Base-by-base conservation (phyloP, 2,329 filamentous ascomycete species). In the Penicillium nordicum region DNA sequence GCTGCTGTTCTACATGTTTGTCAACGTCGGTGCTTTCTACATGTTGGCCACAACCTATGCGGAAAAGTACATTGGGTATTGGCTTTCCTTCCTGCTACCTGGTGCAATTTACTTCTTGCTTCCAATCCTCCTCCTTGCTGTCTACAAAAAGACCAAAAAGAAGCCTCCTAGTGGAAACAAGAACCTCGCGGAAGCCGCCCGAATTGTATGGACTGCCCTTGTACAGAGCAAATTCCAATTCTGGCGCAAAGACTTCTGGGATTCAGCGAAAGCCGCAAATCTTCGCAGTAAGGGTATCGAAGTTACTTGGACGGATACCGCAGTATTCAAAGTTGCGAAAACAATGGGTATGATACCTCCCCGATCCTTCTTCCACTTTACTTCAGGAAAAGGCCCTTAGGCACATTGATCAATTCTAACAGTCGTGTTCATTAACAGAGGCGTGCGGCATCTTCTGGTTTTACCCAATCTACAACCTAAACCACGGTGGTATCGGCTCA, bases 401-500 rank as follows among this genome's bases (percentile, higher is more conserved):
- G 11, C 38, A 41, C 7, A 23, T 41, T 41, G 38, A 23, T 41
- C 21, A 23, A 14, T 41, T n/a, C 25, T 44, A 18, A 44, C 16
- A 29, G 4, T 16, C 1, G 12, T 21, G 2, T 9, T 25, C 12
- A 30, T 38, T 10, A 36, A 27, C 7, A 65, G 57, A 50, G n/a
- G 73, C 72, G 1, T 73, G 71, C 43, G 65, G 68, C 14, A 64
- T 76, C 21, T 73, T 77, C 66, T 61, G 70, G 51, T 74, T 69
- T 60, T 75, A 72, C 52, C 75, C 75, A 3, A 69, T 77, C 27
- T 44, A 68, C 54, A 64, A 70, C 50, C 37, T 76, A 30, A 76
- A 76, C 43, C 69, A 74, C 55, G 69, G 72, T n/a, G 82, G 82
- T 62, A 76, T 84, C 29, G 82, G 82, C 16, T 73, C 73, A 5